These are phyloP conservation scores for Anisodus tanguticus DNA, from an alignment of 257 asterid species.

Conservation along the genomic window DNA sequence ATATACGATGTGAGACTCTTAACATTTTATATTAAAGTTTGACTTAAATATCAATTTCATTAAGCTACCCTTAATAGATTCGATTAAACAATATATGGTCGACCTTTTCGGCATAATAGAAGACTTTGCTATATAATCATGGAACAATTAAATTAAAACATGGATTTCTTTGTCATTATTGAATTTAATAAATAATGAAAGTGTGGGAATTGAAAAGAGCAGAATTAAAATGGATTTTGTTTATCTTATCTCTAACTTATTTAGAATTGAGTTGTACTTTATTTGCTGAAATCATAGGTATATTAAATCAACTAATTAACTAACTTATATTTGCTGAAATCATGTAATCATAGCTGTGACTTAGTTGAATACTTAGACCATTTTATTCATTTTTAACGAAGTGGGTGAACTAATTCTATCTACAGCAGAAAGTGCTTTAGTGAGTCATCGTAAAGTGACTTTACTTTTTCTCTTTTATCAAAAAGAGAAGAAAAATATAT, in stretches of 20 bases:
- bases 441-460: neutral
- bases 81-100: too few species aligned
- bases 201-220: neutral
- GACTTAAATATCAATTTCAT: too few species aligned
- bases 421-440: constrained; percentile 6
- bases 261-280: neutral
- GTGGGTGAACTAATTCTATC: constrained; percentile 20
- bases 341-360: neutral
- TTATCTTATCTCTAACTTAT: neutral
- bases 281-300: neutral
- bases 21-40: too few species aligned
- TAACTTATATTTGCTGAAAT: neutral
- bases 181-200: neutral
- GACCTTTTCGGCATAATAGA: too few species aligned
- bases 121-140: too few species aligned
- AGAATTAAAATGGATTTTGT: neutral
- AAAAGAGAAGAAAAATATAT: too few species aligned
- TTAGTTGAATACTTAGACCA: constrained; percentile 16
- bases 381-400: neutral
- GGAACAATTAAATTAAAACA: too few species aligned
- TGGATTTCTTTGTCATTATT: too few species aligned
- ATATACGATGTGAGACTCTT: too few species aligned
- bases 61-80: too few species aligned
- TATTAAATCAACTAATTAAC: neutral
- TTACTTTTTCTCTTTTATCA: neutral